Conservation (phyloP, 805 yeast species). For the Priceomyces haplophilus region DNA sequence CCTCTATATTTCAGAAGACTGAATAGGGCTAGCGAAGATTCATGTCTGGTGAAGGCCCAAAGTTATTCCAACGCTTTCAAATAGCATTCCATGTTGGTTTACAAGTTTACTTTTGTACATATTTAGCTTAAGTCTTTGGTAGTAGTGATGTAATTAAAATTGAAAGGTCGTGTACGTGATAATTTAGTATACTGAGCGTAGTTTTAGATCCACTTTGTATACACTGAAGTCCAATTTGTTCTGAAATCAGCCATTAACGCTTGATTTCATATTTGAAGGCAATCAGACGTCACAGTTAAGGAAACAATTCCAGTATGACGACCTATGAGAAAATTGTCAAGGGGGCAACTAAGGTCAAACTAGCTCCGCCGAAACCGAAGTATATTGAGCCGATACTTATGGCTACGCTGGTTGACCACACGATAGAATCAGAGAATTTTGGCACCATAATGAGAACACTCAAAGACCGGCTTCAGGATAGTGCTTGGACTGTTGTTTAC, state of each 20-base stretch:
- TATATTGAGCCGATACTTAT: slow-evolving; percentile 89
- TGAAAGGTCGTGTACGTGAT: background rate
- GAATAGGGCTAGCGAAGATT: too few relatives aligned
- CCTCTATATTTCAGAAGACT: too few relatives aligned
- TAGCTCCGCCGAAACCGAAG: slow-evolving; percentile 97
- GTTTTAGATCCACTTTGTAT: background rate
- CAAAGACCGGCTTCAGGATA: slow-evolving; percentile 60
- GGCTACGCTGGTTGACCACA: slow-evolving; percentile 54
- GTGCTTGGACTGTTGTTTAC: slow-evolving; percentile 89
- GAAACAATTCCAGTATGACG: slow-evolving; percentile 39
- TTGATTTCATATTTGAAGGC: background rate
- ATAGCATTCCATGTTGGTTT: background rate
- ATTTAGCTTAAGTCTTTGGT: background rate
- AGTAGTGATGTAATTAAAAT: background rate
- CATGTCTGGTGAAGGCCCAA: too few relatives aligned
- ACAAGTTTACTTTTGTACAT: background rate
- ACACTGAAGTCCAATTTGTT: background rate
- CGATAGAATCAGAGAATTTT: slow-evolving; percentile 49
- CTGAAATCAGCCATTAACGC: background rate
- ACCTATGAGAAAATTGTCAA: slow-evolving; percentile 74
- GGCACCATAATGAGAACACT: slow-evolving; percentile 66
- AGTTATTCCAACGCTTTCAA: too few relatives aligned
- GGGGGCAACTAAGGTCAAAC: slow-evolving; percentile 49
- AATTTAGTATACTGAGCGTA: background rate
- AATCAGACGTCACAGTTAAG: background rate